Percentiles rank a stretch among this genome's conserved stretches.
Conservation (phyloP, 169 alveolate genomes). For the Plasmodium adleri region DNA sequence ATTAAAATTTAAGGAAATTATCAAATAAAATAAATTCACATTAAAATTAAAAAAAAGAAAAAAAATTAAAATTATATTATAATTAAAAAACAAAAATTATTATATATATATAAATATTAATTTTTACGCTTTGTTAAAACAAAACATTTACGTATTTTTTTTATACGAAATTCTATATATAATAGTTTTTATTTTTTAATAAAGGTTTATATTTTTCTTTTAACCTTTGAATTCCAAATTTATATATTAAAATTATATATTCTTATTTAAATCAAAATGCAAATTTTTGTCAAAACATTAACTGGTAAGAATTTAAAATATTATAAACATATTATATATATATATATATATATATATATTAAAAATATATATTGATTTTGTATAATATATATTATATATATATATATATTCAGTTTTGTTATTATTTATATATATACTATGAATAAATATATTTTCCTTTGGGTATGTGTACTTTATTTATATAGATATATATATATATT, state of each 20-base stretch:
- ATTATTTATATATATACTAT: not conserved
- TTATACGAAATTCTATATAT: constrained; percentile 22
- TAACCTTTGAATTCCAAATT: not conserved
- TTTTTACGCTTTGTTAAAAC: constrained; percentile 67
- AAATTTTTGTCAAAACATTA: constrained; percentile 96
- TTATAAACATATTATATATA: not conserved
- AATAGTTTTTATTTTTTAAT: constrained; percentile 24
- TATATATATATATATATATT: not conserved
- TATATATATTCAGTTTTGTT: not conserved
- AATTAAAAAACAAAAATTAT: not conserved
- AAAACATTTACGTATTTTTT: constrained; percentile 34
- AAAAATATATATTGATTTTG: not conserved
- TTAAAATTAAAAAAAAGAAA: not conserved
- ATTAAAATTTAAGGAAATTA: not conserved
- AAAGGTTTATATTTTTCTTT: constrained; percentile 17
- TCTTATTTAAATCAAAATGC: constrained; percentile 84
- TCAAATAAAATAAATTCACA: not conserved
- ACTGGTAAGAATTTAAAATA: constrained; percentile 87
- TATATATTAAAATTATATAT: constrained; percentile 8
- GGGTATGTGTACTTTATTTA: no score
- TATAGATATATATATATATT: no score
- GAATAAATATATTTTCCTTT: not conserved
- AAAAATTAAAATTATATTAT: not conserved
- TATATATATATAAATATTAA: not conserved
- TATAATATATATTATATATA: not conserved